Base-by-base conservation (phyloP, 1,139 yeast genomes). In the Geotrichum candidum region DNA sequence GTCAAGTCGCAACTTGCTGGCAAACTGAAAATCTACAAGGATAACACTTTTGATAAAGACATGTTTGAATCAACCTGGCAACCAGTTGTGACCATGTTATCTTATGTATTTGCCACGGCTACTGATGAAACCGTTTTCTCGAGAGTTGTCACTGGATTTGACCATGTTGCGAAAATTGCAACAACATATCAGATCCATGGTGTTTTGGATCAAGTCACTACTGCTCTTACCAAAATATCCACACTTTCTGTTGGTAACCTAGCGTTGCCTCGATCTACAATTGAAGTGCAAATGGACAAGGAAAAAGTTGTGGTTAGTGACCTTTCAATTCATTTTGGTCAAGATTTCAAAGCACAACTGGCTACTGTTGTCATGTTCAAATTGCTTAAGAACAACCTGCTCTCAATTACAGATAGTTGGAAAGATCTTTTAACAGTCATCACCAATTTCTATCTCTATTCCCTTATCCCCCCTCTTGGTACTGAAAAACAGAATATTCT, bases 321-420 rank as follows among this genome's bases (percentile, higher is more conserved):
- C 63, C 77, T 85, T 65, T 84, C 97, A 0, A 90, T 91, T 10
- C 82, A 87, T 74, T 86, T 94, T 73, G 99, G 99, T 7, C 81
- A 88, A 57, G 96, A 91, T 70, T 90, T 90, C 76, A 90, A 92
- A 69, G 96, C 96, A 0, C 99, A 95, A 72, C 78, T 94, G 66
- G 88, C 97, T 3, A 82, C 91, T 1, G 91, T 92, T 58, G 92
- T 94, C 0, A 78, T 94, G 59, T 91, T 94, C 77, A 80, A 96
- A 67, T 82, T 94, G 51, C 77, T 90, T 55, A 84, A 83, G 66
- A 83, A 85, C 68, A 84, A 85, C 55, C 80, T 80, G 57, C 73
- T 64, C 76, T 81, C 56, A 70, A 83, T 55, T 68, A 73, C 64
- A 68, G 77, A 68, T 50, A 56, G 57, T 27, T 89, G 97, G 97